Evolutionary conservation across 345 rosid species (phyloP), one percentile per base, ranked within the genome.

Genomic region (Alliaria petiolata): DNA sequence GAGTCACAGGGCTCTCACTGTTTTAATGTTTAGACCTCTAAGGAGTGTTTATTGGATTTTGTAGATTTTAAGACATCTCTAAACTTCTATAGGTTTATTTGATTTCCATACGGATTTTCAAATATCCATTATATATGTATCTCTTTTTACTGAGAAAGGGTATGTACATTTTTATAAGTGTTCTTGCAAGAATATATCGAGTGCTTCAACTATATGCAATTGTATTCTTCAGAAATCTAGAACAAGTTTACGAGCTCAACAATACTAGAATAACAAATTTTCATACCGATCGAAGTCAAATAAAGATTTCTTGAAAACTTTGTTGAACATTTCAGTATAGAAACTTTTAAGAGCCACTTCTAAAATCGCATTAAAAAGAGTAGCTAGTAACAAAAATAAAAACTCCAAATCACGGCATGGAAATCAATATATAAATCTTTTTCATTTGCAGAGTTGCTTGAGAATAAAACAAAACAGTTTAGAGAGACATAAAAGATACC

Each of bases 1-100:
- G 53, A 31, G 67, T 30, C 13, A 22, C n/a, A 30, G 9, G 40
- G 4, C 52, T 61, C 45, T 6, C n/a, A n/a, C n/a, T n/a, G 33
- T 28, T 42, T 39, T 30, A 70, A 25, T 31, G 12, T 60, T 49
- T 49, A 60, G 33, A 61, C 45, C 35, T 52, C 75, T 19, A 51
- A 50, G 62, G 34, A 61, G 43, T 51, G 61, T 71, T 71, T 52
- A 71, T 25, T 52, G 62, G 17, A 31, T n/a, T 71, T 62, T 71
- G 54, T 40, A 61, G 43, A 39, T 51, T 40, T 33, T 14, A 5
- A n/a, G 52, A 12, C n/a, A 70, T 60, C 16, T 50, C 36, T 11
- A 59, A 15, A 26, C 36, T 16, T 36, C 30, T 44, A 28, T 44
- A 33, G 11, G 44, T 31, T 19, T 19, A 22, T 22, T 54, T 55